phyloP scores from a whole-genome alignment of 805 yeast species.

The Priceomyces castillae region DNA sequence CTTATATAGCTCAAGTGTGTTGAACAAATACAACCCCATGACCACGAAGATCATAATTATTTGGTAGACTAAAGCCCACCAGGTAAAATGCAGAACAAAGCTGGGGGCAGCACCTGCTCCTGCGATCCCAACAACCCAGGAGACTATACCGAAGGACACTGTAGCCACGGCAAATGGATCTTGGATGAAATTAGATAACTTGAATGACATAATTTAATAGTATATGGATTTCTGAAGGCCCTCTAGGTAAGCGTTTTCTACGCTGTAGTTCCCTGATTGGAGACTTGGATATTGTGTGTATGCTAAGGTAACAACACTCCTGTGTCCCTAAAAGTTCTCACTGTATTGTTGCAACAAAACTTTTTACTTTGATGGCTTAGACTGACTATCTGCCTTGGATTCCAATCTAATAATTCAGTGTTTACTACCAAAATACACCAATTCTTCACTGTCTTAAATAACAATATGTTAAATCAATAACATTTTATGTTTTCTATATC shows the following conservation, averaged over 20 bases:
- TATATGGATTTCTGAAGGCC: not conserved
- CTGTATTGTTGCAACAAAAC: no score
- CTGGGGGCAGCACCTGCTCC: conserved; percentile 60
- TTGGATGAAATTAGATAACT: conserved; percentile 54
- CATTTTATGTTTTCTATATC: not conserved
- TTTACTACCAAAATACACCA: no score
- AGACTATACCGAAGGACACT: conserved; percentile 63
- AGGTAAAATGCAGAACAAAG: conserved; percentile 62
- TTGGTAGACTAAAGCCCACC: conserved; percentile 96
- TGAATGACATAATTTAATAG: conserved; percentile 29
- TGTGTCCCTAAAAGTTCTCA: no score
- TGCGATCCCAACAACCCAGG: conserved; percentile 87
- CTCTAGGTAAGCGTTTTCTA: not conserved
- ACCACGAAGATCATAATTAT: conserved; percentile 54
- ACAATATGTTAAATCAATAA: not conserved
- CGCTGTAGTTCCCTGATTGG: no score
- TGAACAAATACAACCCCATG: conserved; percentile 53
- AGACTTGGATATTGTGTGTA: no score
- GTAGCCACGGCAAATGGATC: conserved; percentile 91
- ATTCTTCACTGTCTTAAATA: no score
- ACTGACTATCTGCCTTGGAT: no score
- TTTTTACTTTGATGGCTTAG: no score
- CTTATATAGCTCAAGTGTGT: conserved; percentile 68
- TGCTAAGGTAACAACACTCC: no score
- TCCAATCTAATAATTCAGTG: no score